Percentiles rank a stretch among this genome's conserved stretches.
Conservation (phyloP, 805 yeast genomes). For the Suhomyces pyralidae region DNA sequence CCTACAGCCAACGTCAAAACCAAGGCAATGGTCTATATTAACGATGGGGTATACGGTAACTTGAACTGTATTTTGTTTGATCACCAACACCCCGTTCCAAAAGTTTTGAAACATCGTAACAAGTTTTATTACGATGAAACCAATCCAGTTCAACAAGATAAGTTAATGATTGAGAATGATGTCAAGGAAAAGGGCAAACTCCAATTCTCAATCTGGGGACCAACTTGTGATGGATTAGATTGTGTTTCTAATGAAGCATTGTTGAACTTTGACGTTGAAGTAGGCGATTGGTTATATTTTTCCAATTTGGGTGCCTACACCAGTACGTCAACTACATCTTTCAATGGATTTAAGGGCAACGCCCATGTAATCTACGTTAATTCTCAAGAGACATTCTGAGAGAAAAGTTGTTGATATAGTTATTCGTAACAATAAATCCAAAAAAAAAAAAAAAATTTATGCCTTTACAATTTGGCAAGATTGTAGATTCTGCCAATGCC, state of each 20-base stretch:
- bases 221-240: constrained; percentile 96
- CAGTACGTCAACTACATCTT: constrained; percentile 83
- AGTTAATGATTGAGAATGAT: constrained; percentile 6
- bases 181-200: constrained; percentile 22
- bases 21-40: constrained; percentile 73
- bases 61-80: constrained; percentile 91
- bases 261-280: constrained; percentile 59
- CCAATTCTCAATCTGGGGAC: constrained; percentile 88
- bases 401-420: neutral
- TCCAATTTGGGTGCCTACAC: constrained; percentile 88
- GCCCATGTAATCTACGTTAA: constrained; percentile 61
- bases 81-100: constrained; percentile 77
- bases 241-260: constrained; percentile 57
- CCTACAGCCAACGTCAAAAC: constrained; percentile 7
- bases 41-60: constrained; percentile 95
- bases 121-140: constrained; percentile 37
- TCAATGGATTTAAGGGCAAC: constrained; percentile 78
- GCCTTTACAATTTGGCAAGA: neutral
- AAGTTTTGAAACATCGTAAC: constrained; percentile 56
- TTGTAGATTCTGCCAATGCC: neutral
- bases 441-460: no score
- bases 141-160: constrained; percentile 1
- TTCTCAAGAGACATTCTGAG: neutral
- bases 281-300: constrained; percentile 94
- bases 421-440: neutral